Conservation (phyloP, 2,329 filamentous ascomycete species). For the Seiridium cupressi region DNA sequence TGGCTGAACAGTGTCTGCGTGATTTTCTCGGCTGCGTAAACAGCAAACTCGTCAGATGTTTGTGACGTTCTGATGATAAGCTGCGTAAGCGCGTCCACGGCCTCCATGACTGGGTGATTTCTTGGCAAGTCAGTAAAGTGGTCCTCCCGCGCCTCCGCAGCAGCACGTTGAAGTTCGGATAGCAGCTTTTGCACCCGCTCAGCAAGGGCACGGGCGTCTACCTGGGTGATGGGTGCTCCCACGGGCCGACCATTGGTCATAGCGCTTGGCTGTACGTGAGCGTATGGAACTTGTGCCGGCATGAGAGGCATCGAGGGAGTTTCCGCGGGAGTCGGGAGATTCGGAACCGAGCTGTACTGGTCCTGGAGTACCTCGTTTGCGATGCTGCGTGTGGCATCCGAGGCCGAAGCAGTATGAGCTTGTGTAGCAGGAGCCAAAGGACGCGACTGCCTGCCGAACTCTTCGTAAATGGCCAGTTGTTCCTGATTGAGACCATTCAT, state of each 20-base stretch:
- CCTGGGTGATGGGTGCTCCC: slow-evolving; percentile 34
- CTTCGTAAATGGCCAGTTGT: slow-evolving; percentile 94
- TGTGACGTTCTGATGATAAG: slow-evolving; percentile 63
- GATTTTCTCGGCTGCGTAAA: slow-evolving; percentile 60
- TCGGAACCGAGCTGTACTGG: slow-evolving; percentile 54
- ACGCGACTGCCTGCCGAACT: slow-evolving; percentile 85
- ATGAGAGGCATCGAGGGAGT: slow-evolving; percentile 52
- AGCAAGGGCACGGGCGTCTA: slow-evolving; percentile 51
- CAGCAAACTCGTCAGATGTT: slow-evolving; percentile 57
- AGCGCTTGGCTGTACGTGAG: slow-evolving; percentile 44
- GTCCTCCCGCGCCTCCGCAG: slow-evolving; percentile 53
- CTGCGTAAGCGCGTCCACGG: slow-evolving; percentile 60
- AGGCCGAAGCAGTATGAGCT: slow-evolving; percentile 55
- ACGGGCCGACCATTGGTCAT: slow-evolving; percentile 51
- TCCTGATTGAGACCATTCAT: slow-evolving; percentile 76
- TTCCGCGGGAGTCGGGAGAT: slow-evolving; percentile 58
- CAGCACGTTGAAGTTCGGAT: slow-evolving; percentile 53
- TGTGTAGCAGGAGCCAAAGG: slow-evolving; percentile 53
- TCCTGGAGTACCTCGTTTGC: slow-evolving; percentile 65
- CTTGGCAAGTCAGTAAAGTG: slow-evolving; percentile 60
- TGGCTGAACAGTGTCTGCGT: slow-evolving; percentile 53
- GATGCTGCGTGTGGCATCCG: slow-evolving; percentile 60
- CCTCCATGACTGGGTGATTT: slow-evolving; percentile 58
- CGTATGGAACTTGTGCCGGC: slow-evolving; percentile 53
- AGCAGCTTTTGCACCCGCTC: slow-evolving; percentile 59